Evolutionary conservation across 176 grass and related monocot species (phyloP).

Genomic region (Urochloa ruziziensis): DNA sequence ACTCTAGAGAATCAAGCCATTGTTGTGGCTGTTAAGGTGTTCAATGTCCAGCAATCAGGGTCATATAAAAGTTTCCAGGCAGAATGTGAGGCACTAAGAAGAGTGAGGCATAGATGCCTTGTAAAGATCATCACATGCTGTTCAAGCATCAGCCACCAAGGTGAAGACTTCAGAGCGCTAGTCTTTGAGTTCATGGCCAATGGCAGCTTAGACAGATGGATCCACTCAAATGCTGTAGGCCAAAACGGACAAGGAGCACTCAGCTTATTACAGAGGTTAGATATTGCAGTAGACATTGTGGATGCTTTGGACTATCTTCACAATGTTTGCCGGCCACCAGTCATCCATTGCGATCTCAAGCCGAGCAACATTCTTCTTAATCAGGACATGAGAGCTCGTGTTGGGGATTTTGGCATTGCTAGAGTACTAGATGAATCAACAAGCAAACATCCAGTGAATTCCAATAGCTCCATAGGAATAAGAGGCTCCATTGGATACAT

Average conservation of each 20-base stretch:
- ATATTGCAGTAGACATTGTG: not conserved
- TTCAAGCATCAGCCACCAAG: conserved; percentile 26
- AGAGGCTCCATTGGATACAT: conserved; percentile 51
- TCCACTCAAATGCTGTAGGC: conserved; percentile 1
- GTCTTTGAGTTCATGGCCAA: conserved; percentile 35
- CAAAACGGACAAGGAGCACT: not conserved
- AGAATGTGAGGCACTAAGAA: conserved; percentile 39
- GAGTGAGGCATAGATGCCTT: conserved; percentile 36
- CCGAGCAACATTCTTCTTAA: conserved; percentile 61
- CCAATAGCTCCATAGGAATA: conserved; percentile 23
- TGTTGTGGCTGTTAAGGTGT: conserved; percentile 22
- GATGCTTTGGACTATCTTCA: no score
- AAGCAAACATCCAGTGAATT: not conserved
- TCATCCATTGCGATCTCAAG: conserved; percentile 62
- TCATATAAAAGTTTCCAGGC: conserved; percentile 33
- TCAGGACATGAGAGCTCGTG: conserved; percentile 38
- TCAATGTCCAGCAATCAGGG: conserved; percentile 24
- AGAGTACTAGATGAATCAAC: conserved; percentile 26
- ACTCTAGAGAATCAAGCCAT: not conserved
- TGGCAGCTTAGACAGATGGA: conserved; percentile 33
- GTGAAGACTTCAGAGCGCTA: conserved; percentile 34
- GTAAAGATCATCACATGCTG: conserved; percentile 37
- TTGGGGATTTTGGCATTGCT: conserved; percentile 52
- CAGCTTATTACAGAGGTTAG: conserved; percentile 16
- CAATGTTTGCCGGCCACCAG: conserved; percentile 5